Evolutionary conservation across 495 filamentous ascomycete genomes (phyloP).

Genomic region (Podospora sp.): DNA sequence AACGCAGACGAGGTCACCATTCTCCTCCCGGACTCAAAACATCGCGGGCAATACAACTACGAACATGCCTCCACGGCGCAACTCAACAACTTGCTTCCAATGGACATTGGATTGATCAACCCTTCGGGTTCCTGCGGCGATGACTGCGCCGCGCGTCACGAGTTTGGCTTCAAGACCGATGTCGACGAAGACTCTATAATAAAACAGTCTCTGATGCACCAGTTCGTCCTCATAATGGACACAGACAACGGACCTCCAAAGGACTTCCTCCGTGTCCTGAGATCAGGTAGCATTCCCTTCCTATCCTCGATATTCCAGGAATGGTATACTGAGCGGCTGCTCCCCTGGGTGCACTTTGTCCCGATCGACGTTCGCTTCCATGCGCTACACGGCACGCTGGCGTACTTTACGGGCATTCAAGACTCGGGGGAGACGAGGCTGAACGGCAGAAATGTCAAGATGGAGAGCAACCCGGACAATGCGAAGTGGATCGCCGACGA

Average conservation of each 20-base stretch:
- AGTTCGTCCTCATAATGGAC: conserved; percentile 69
- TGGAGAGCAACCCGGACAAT: conserved; percentile 39
- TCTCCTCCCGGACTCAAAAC: conserved; percentile 36
- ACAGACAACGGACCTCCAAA: conserved; percentile 68
- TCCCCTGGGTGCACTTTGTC: conserved; percentile 78
- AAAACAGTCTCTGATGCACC: conserved; percentile 32
- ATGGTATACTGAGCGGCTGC: conserved; percentile 73
- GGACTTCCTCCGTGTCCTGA: conserved; percentile 64
- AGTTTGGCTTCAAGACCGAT: conserved; percentile 56
- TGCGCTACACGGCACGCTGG: conserved; percentile 63
- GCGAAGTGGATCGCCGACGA: conserved; percentile 64
- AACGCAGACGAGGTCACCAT: conserved; percentile 40
- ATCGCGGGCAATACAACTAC: conserved; percentile 38
- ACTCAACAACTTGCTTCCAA: conserved; percentile 41
- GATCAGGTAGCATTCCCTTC: conserved; percentile 66
- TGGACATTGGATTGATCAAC: conserved; percentile 52
- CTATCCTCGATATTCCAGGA: conserved; percentile 67
- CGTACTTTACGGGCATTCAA: conserved; percentile 59
- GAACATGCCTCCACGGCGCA: conserved; percentile 34
- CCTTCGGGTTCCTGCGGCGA: conserved; percentile 44
- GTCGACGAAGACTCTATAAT: conserved; percentile 8
- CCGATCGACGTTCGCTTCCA: conserved; percentile 72
- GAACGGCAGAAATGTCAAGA: conserved; percentile 50
- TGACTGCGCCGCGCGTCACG: conserved; percentile 53
- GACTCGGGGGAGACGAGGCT: conserved; percentile 38